A percentile compares a stretch with the other conserved stretches of the same genome.
Conservation (phyloP, 2,329 filamentous ascomycete species). For the Botryotinia narcissicola region DNA sequence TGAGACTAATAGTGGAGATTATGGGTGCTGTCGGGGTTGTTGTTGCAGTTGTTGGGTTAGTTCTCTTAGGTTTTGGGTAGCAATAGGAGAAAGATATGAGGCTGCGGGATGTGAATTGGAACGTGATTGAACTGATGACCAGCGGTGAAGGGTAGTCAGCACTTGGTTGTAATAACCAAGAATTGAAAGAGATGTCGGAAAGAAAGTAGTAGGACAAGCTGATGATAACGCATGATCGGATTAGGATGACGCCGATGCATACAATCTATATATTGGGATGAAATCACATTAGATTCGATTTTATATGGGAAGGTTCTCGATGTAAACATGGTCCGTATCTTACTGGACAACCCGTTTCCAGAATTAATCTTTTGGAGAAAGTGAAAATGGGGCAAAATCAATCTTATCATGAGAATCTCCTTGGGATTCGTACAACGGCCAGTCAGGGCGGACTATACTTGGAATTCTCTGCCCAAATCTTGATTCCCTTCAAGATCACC, state of each 20-base stretch:
- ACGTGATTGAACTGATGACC: neutral
- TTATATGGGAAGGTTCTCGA: neutral
- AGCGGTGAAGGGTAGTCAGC: too few relatives aligned
- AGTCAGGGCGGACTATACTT: too few relatives aligned
- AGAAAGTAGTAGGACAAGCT: neutral
- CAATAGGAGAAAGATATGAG: neutral
- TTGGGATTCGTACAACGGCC: neutral
- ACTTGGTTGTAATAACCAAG: neutral
- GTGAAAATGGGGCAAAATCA: neutral
- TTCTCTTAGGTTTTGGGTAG: neutral
- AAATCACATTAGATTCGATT: neutral
- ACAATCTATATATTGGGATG: neutral
- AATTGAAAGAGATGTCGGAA: neutral
- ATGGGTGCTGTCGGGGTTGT: constrained; percentile 1
- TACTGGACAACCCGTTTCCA: neutral
- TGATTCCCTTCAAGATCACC: too few relatives aligned
- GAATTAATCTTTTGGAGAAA: neutral
- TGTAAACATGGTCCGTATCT: neutral
- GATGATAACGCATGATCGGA: neutral
- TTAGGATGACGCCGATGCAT: neutral
- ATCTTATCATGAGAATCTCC: neutral
- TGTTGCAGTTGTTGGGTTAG: constrained; percentile 5
- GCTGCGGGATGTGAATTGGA: neutral
- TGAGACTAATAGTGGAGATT: constrained; percentile 1
- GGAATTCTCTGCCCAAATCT: too few relatives aligned